Evolutionary conservation across 257 asterid genomes (phyloP).

Genomic region (Nicotiana obtusifolia): DNA sequence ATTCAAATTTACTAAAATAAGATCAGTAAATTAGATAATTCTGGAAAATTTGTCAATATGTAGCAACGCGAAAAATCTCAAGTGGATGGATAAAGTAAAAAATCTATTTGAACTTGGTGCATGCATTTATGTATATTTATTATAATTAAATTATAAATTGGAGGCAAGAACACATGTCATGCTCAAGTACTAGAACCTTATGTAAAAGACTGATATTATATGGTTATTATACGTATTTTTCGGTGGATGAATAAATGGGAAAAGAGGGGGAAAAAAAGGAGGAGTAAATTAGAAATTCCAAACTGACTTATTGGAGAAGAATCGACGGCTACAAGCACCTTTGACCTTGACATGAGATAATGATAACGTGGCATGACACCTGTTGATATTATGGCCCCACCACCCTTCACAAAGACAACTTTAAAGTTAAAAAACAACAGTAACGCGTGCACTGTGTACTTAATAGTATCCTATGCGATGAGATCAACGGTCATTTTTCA

Average conservation of each 20-base stretch:
- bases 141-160: neutral
- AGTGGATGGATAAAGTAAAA: neutral
- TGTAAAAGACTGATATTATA: neutral
- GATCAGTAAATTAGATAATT: neutral
- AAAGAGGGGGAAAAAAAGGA: neutral
- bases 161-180: neutral
- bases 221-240: neutral
- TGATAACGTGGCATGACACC: conserved; percentile 31
- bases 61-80: neutral
- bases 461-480: neutral
- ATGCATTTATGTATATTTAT: neutral
- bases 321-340: neutral
- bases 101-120: neutral
- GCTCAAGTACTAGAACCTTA: neutral
- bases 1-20: neutral
- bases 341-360: conserved; percentile 10
- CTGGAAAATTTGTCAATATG: neutral
- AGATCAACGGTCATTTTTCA: neutral
- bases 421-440: neutral
- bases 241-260: neutral
- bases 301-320: neutral
- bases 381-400: conserved; percentile 13
- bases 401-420: neutral
- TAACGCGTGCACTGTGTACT: neutral
- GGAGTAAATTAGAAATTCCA: neutral